A percentile compares a stretch with the other conserved stretches of the same genome.
Conservation (phyloP, 257 asterid species). For the Schizonepeta tenuifolia region DNA sequence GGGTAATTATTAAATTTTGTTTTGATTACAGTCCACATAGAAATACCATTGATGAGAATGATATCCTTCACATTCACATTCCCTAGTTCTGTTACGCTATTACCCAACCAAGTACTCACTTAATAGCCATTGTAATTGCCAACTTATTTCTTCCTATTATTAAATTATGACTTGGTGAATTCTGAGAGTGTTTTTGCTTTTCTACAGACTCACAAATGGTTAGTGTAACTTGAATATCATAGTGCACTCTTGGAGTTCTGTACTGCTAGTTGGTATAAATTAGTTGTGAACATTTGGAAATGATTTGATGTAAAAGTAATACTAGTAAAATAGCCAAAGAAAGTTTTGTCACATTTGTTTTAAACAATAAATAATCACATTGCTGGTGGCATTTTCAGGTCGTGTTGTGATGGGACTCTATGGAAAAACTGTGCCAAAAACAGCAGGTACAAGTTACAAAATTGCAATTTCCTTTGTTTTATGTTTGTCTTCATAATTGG, state of each 20-base stretch:
- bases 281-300: conserved; percentile 2
- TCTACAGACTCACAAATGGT: not conserved
- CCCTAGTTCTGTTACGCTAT: not conserved
- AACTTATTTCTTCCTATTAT: not conserved
- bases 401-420: conserved; percentile 83
- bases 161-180: conserved; percentile 11
- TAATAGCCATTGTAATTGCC: conserved; percentile 4
- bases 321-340: conserved; percentile 1
- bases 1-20: not conserved
- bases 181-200: not conserved
- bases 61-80: not conserved
- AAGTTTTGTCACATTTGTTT: conserved; percentile 13
- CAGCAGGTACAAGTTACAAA: conserved; percentile 60
- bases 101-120: not conserved
- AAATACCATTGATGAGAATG: not conserved
- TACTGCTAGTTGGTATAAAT: conserved; percentile 12
- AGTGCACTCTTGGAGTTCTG: conserved; percentile 9
- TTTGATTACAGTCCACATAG: not conserved
- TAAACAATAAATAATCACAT: conserved; percentile 2
- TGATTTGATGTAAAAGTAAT: not conserved
- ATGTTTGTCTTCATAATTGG: conserved; percentile 9
- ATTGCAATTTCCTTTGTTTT: not conserved
- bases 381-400: conserved; percentile 53
- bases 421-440: conserved; percentile 80
- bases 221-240: conserved; percentile 6